Evolutionary conservation across 148 eudicot genomes (phyloP).

Genomic region (Diospyros lotus): DNA sequence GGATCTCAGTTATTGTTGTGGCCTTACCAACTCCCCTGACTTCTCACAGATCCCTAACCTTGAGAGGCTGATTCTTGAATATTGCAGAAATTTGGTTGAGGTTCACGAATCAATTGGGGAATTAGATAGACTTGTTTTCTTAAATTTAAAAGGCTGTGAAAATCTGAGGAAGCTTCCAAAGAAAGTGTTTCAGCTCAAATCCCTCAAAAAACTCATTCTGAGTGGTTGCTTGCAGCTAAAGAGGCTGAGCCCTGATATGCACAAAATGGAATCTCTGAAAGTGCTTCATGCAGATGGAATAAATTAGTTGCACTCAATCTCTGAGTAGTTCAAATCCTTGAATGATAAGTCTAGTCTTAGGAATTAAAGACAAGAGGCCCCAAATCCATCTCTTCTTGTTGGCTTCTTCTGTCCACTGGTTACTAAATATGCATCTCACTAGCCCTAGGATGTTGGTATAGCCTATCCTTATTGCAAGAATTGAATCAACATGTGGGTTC

Average conservation of each 20-base stretch:
- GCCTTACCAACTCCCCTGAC: neutral
- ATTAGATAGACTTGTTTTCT: neutral
- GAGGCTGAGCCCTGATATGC: neutral
- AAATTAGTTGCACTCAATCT: neutral
- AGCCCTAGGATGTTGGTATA: too few relatives aligned
- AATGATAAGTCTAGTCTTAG: too few relatives aligned
- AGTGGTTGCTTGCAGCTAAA: neutral
- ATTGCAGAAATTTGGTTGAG: constrained; percentile 9
- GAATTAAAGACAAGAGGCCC: too few relatives aligned
- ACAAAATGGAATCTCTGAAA: neutral
- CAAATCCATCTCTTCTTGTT: too few relatives aligned
- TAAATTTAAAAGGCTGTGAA: constrained; percentile 2
- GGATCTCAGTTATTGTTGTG: constrained; percentile 4
- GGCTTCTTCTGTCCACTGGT: too few relatives aligned
- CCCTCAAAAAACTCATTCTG: neutral
- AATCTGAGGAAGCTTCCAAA: neutral
- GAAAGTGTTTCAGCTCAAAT: neutral
- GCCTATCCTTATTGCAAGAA: too few relatives aligned
- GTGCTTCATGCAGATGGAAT: neutral
- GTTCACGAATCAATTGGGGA: neutral
- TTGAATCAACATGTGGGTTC: too few relatives aligned
- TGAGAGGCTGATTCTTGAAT: constrained; percentile 5
- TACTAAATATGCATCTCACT: too few relatives aligned
- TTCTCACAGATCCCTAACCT: constrained; percentile 8
- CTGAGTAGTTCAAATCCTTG: too few relatives aligned